These are phyloP conservation scores for Aleurites moluccanus DNA, from an alignment of 441 rosid species.

Conservation along the genomic window DNA sequence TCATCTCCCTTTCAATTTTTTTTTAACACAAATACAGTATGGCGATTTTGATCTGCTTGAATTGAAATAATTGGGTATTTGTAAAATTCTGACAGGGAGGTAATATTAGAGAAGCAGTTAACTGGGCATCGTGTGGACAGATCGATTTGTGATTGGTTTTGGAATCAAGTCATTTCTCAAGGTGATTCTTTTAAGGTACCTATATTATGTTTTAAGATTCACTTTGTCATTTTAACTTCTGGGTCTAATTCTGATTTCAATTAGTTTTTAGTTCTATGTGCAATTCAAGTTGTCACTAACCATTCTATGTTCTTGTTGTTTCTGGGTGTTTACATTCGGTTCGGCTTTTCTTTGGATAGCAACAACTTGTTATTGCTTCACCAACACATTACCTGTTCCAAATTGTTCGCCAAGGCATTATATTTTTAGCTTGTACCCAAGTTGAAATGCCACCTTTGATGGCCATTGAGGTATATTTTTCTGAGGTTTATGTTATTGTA, in stretches of 20 bases:
- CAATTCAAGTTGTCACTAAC: neutral
- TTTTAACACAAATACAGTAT: neutral
- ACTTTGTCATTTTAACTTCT: constrained; percentile 18
- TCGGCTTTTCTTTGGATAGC: constrained; percentile 40
- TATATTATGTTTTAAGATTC: neutral
- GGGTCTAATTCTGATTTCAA: constrained; percentile 22
- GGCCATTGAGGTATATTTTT: constrained; percentile 80
- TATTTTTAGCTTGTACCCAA: constrained; percentile 91
- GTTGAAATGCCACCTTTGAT: constrained; percentile 97
- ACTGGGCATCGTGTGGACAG: constrained; percentile 95
- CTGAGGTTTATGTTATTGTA: neutral
- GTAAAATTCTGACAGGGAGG: constrained; percentile 52
- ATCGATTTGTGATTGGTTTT: constrained; percentile 93
- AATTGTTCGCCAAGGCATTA: constrained; percentile 80
- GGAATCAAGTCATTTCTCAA: constrained; percentile 77
- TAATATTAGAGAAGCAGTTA: constrained; percentile 95
- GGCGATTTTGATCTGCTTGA: constrained; percentile 9
- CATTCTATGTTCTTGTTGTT: neutral
- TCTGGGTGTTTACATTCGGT: neutral
- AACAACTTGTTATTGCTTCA: constrained; percentile 84
- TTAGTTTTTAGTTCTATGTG: neutral
- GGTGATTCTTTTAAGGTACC: constrained; percentile 67
- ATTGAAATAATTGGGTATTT: neutral
- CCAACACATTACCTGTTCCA: constrained; percentile 96
- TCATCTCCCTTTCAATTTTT: neutral